Evolutionary conservation across 495 filamentous ascomycete genomes (phyloP).

Genomic region (Penicillium paxilli): DNA sequence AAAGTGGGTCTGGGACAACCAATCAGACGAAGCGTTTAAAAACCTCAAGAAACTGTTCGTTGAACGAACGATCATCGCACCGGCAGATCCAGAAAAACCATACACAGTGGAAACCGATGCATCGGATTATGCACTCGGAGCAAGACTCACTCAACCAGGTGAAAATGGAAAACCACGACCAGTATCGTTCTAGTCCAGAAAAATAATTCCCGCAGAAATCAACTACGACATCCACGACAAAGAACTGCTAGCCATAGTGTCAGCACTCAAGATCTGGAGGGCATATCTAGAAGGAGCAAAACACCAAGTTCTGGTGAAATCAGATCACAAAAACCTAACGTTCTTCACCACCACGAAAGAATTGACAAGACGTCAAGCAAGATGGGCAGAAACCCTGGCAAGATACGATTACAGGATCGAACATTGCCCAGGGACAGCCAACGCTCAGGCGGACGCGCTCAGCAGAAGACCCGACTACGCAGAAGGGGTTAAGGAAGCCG

Average conservation of each 20-base stretch:
- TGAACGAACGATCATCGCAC: background rate
- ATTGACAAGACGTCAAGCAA: conserved; percentile 12
- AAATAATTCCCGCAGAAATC: conserved; percentile 19
- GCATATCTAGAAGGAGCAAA: conserved; percentile 17
- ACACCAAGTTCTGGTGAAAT: conserved; percentile 12
- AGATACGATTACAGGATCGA: conserved; percentile 15
- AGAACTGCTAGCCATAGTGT: conserved; percentile 27
- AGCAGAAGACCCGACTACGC: conserved; percentile 15
- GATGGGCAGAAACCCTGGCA: conserved; percentile 9
- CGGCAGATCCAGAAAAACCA: conserved; percentile 6
- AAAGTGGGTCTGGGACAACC: conserved; percentile 4
- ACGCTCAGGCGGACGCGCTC: conserved; percentile 8
- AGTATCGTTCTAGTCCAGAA: conserved; percentile 25
- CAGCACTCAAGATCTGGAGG: conserved; percentile 27
- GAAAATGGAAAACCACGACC: background rate
- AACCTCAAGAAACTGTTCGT: conserved; percentile 7
- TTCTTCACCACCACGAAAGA: conserved; percentile 19
- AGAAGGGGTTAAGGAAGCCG: conserved; percentile 3
- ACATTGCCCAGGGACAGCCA: conserved; percentile 15
- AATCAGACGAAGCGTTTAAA: conserved; percentile 5
- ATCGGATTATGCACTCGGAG: conserved; percentile 4
- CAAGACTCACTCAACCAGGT: conserved; percentile 5
- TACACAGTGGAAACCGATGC: conserved; percentile 16
- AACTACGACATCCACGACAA: conserved; percentile 37
- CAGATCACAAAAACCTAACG: conserved; percentile 20